Evolutionary conservation across 2,329 filamentous ascomycete genomes (phyloP).

Genomic region (Claviceps capensis): DNA sequence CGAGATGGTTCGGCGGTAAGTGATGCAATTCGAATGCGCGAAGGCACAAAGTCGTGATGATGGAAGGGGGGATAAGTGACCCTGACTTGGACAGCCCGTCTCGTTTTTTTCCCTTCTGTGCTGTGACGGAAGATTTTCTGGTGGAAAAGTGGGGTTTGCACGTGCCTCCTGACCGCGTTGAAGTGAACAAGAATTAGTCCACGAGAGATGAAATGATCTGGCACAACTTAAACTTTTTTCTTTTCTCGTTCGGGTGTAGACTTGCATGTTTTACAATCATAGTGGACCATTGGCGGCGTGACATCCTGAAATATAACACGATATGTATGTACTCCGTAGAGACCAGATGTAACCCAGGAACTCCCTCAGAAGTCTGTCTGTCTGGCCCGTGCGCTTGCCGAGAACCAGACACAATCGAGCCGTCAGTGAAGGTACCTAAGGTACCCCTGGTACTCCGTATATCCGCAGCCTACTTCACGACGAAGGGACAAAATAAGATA

Average conservation of each 20-base stretch:
- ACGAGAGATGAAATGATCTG: not conserved
- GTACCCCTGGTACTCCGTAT: too few relatives aligned
- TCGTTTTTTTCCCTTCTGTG: not conserved
- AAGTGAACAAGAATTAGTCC: not conserved
- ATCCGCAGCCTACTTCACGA: too few relatives aligned
- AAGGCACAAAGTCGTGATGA: not conserved
- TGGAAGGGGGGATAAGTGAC: conserved; percentile 6
- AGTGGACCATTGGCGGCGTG: not conserved
- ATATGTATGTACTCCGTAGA: not conserved
- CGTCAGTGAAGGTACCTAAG: not conserved
- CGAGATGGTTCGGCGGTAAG: not conserved
- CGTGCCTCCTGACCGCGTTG: conserved; percentile 13
- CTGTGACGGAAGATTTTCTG: conserved; percentile 12
- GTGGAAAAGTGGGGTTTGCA: conserved; percentile 15
- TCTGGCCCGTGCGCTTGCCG: not conserved
- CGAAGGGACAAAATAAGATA: too few relatives aligned
- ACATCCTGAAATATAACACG: not conserved
- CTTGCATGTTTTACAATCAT: not conserved
- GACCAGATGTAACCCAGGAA: not conserved
- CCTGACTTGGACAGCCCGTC: not conserved
- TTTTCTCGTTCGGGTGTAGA: not conserved
- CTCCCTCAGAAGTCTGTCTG: not conserved
- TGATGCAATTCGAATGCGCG: not conserved
- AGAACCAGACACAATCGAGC: not conserved
- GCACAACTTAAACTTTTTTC: not conserved